Evolutionary conservation across 2,329 filamentous ascomycete genomes (phyloP), one percentile per base, ranked within the genome.

Genomic region (Claviceps sp.): DNA sequence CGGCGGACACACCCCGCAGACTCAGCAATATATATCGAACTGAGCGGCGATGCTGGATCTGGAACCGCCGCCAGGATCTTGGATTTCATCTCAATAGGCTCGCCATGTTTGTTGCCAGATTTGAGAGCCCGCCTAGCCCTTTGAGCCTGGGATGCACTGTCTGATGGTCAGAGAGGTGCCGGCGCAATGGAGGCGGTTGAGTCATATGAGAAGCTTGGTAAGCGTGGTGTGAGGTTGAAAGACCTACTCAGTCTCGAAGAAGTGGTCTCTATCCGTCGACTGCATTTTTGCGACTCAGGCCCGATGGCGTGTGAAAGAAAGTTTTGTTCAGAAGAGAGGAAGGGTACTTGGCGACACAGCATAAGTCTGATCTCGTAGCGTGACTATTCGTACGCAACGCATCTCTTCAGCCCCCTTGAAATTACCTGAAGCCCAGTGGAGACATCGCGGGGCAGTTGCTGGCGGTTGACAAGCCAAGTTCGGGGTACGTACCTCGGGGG

Each of bases 181-280:
- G 4, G 24, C 14, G 20, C 30, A 34, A 34, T 24, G 13, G 16
- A 20, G 11, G 44, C 11, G 13, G 44, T 14, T 4, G 44, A 30
- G 14, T 34, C 8, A 5, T n/a, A 16, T 24, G 42, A 24, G 22
- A 26, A 26, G 22, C 18, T 24, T 43, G 4, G 4, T 14, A 6
- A 13, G 20, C 16, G 8, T 46, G 24, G 16, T 9, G 30, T n/a
- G 7, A 16, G 16, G 24, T 7, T 37, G 45, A 18, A 37, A 24
- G 24, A 66, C 82, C 69, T 71, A 93, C 88, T 90, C 86, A 34
- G 89, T 94, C 68, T 96, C 87, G 64, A 97, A 97, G 73, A 94
- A 97, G 63, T 93, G 81, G 34, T 85, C 83, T 50, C 83, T 77
- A 62, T 95, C 80, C 49, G 79, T 77, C 30, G 86, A 85, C 56